Percentiles rank a stretch among this genome's conserved stretches.
These are phyloP conservation scores for Penicillium sp. DNA, from an alignment of 2,329 filamentous ascomycete species.

Conservation along the genomic window DNA sequence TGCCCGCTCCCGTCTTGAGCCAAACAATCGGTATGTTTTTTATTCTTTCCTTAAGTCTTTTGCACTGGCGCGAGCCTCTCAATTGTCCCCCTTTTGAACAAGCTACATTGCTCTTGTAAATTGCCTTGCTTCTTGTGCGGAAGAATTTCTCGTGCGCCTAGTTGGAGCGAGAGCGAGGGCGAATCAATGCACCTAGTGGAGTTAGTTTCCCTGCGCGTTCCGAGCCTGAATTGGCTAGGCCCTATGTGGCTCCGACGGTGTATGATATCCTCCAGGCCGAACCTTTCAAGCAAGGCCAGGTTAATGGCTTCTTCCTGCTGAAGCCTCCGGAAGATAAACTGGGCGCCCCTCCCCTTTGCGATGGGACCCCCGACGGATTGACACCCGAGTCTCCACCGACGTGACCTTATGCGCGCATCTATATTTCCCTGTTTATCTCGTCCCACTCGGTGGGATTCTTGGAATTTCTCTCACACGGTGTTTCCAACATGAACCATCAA, in stretches of 20 bases:
- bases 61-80: neutral
- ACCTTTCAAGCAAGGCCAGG: neutral
- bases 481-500: neutral
- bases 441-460: neutral
- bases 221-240: neutral
- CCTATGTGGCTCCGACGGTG: neutral
- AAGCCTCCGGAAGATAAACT: constrained; percentile 1
- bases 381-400: neutral
- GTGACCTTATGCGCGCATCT: neutral
- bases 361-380: neutral
- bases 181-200: constrained; percentile 8
- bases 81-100: neutral
- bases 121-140: neutral
- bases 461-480: neutral
- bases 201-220: neutral
- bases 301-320: neutral
- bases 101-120: neutral
- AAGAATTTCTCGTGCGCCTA: neutral
- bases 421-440: neutral
- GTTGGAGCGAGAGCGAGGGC: neutral
- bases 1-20: neutral
- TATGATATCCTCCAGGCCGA: neutral
- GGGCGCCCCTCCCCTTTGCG: neutral
- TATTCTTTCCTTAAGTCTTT: neutral
- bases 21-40: constrained; percentile 1